Evolutionary conservation across 441 rosid genomes (phyloP).

Genomic region (Jatropha podagrica): DNA sequence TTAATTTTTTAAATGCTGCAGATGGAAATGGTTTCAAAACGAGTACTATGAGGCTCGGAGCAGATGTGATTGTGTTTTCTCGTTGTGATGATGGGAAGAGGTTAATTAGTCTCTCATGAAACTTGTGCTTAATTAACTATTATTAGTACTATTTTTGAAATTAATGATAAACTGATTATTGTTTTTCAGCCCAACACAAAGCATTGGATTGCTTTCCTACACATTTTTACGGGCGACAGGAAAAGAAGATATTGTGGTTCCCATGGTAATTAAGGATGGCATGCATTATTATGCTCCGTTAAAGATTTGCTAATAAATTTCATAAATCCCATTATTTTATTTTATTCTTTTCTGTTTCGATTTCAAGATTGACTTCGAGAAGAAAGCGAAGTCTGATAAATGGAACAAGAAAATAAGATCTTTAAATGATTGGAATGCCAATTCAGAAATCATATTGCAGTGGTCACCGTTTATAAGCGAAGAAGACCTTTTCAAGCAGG

Average conservation of each 20-base stretch:
- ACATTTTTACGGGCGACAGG: slow-evolving; percentile 59
- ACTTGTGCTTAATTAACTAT: background rate
- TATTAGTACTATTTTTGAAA: background rate
- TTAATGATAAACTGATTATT: slow-evolving; percentile 1
- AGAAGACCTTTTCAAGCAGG: slow-evolving; percentile 52
- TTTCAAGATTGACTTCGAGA: slow-evolving; percentile 61
- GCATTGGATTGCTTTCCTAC: slow-evolving; percentile 69
- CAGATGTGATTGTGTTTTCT: slow-evolving; percentile 77
- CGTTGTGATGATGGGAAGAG: slow-evolving; percentile 49
- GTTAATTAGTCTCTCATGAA: slow-evolving; percentile 25
- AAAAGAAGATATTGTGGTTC: slow-evolving; percentile 71
- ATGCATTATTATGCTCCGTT: background rate
- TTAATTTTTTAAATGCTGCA: slow-evolving; percentile 14
- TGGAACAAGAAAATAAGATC: slow-evolving; percentile 53
- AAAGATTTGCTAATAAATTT: background rate
- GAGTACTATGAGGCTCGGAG: slow-evolving; percentile 85
- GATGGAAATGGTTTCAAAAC: slow-evolving; percentile 90
- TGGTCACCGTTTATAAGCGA: slow-evolving; percentile 67
- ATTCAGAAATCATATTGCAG: slow-evolving; percentile 46
- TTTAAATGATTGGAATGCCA: slow-evolving; percentile 43
- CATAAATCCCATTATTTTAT: background rate
- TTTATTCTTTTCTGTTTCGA: background rate
- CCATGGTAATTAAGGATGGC: slow-evolving; percentile 46
- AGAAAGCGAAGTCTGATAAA: slow-evolving; percentile 23
- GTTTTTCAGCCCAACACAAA: slow-evolving; percentile 46